Evolutionary conservation across 176 grass and related monocot genomes (phyloP).

Genomic region (Oryza punctata): DNA sequence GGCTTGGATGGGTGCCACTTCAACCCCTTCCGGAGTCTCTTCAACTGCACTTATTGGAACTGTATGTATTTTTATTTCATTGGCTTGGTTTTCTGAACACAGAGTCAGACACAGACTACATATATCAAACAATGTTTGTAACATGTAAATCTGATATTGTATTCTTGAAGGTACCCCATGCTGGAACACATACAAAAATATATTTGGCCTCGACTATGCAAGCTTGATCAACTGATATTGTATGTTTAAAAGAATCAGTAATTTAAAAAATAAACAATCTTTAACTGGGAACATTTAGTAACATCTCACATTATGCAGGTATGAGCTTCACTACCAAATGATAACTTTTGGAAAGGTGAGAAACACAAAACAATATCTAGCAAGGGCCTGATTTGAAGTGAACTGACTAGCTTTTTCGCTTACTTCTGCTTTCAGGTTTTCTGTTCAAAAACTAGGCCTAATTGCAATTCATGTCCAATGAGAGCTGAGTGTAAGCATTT

Average conservation of each 20-base stretch:
- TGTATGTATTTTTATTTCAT: conserved; percentile 51
- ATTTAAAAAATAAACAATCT: conserved; percentile 21
- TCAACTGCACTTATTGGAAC: conserved; percentile 84
- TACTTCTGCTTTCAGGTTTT: conserved; percentile 61
- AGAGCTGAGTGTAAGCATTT: conserved; percentile 94
- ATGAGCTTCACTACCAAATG: conserved; percentile 98
- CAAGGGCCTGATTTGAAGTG: conserved; percentile 7
- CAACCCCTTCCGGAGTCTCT: conserved; percentile 86
- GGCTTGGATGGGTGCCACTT: conserved; percentile 95
- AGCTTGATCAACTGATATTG: conserved; percentile 84
- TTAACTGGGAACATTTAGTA: conserved; percentile 10
- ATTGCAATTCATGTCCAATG: conserved; percentile 93
- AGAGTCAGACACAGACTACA: background rate
- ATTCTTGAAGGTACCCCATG: conserved; percentile 73
- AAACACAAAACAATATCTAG: background rate
- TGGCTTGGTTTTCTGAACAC: conserved; percentile 1
- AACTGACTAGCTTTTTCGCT: conserved; percentile 24
- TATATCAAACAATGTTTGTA: conserved; percentile 5
- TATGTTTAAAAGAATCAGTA: conserved; percentile 45
- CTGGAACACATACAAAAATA: conserved; percentile 94
- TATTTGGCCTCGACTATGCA: conserved; percentile 94
- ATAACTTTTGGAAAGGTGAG: conserved; percentile 97
- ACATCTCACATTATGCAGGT: conserved; percentile 47
- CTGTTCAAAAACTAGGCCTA: conserved; percentile 89
- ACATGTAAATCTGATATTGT: conserved; percentile 31